Evolutionary conservation across 1,284 basidiomycete species (phyloP), one percentile per base, ranked within the genome.

Genomic region (Bjerkandera adusta): DNA sequence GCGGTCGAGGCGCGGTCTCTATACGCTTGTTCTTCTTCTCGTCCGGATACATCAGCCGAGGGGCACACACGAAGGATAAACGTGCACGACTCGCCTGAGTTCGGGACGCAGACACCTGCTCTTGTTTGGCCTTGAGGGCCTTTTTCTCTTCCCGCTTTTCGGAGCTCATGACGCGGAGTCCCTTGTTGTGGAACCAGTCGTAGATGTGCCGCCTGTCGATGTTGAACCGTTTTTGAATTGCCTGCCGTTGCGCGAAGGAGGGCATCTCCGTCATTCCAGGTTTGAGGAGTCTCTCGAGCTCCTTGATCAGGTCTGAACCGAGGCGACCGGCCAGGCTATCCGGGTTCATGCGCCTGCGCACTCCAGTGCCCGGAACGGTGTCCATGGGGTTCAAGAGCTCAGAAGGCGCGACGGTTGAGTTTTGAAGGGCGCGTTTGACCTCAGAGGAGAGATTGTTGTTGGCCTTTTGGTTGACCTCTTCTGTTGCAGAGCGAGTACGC

Each of bases 121-220:
- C 53, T 48, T 13, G 47, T 48, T 57, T 50, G 25, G 53, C 51
- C 51, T 58, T 49, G 49, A 51, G 55, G 33, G 49, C 61, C 49
- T 77, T 74, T 50, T 75, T 80, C 54, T 83, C 82, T 58, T 85
- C 81, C 53, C 83, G 44, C 39, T 43, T 46, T 21, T 50, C 49
- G n/a, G 49, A 47, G 4, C 42, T 82, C 12, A 81, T 76, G 27
- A 84, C 83, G 25, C 83, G 75, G 40, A 87, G 63, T 29, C 84
- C 84, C 73, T 64, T 61, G 55, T 62, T 64, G 60, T 86, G 85
- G 63, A 85, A 86, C 62, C 85, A 87, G 60, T 87, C 85, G 57
- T 87, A 87, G 53, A 87, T 79, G 53, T 85, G 84, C 53, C 85
- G 69, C 52, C 85, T 70, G 59, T 87, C 84, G 46, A 85, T 79